Evolutionary conservation across 208 protist genomes (phyloP).

Genomic region (Naegleria fowleri): DNA sequence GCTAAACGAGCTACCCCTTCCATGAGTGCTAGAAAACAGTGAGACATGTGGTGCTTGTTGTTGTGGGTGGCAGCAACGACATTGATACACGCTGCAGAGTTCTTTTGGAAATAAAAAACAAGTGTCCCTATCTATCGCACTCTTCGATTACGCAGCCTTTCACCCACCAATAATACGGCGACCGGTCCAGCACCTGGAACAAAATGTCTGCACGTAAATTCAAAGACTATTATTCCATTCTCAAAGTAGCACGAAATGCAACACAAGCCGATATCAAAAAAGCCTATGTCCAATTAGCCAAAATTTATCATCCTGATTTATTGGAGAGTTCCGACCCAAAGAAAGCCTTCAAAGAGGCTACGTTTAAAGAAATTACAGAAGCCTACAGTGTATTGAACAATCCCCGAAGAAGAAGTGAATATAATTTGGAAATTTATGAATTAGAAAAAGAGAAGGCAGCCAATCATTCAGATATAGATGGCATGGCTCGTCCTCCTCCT

Average conservation of each 20-base stretch:
- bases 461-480: not conserved
- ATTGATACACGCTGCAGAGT: too few species aligned
- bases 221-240: not conserved
- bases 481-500: not conserved
- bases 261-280: constrained; percentile 15
- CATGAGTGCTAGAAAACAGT: too few species aligned
- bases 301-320: constrained; percentile 24
- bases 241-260: not conserved
- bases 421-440: not conserved
- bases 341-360: not conserved
- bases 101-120: too few species aligned
- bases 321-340: not conserved
- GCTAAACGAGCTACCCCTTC: too few species aligned
- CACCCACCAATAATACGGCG: too few species aligned
- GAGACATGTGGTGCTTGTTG: too few species aligned
- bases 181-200: not conserved
- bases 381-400: not conserved
- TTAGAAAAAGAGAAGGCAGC: not conserved
- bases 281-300: constrained; percentile 7
- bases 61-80: too few species aligned
- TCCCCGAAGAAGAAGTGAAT: not conserved
- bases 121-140: too few species aligned
- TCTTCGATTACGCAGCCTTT: too few species aligned
- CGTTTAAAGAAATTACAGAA: not conserved
- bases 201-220: not conserved